A percentile compares a stretch with the other conserved stretches of the same genome.
These are phyloP conservation scores for Metschnikowia lochheadii DNA, from an alignment of 805 yeast species.

Conservation along the genomic window DNA sequence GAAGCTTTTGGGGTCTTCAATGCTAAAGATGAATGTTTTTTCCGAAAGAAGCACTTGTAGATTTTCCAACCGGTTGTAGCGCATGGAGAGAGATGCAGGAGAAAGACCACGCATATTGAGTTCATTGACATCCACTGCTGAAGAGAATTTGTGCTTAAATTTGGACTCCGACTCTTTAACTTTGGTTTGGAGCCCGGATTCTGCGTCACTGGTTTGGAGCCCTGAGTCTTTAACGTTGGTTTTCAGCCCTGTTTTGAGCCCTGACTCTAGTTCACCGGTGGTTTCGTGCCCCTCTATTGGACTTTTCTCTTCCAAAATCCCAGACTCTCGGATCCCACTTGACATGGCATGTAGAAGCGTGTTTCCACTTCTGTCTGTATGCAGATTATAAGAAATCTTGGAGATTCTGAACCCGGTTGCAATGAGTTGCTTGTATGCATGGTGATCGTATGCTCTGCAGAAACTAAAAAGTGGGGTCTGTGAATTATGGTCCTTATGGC, in stretches of 20 bases:
- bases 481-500: constrained; percentile 52
- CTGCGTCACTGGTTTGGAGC: no score
- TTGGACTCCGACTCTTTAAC: no score
- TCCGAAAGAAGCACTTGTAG: constrained; percentile 48
- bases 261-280: no score
- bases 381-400: constrained; percentile 57
- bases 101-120: constrained; percentile 56
- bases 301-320: constrained; percentile 15
- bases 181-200: no score
- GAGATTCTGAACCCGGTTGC: constrained; percentile 36
- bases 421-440: constrained; percentile 51
- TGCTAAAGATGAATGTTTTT: constrained; percentile 37
- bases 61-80: constrained; percentile 63
- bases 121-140: constrained; percentile 48
- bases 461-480: constrained; percentile 78
- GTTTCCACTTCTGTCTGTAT: constrained; percentile 70
- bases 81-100: constrained; percentile 68
- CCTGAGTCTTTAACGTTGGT: no score
- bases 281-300: no score
- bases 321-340: constrained; percentile 38
- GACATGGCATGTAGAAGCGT: constrained; percentile 70
- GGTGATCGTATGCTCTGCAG: constrained; percentile 77
- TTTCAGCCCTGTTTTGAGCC: no score
- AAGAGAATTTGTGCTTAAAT: background rate
- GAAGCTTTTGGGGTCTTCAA: constrained; percentile 31